These are phyloP conservation scores for Zygosaccharomyces gambellarensis DNA, from an alignment of 805 yeast species.

Conservation along the genomic window DNA sequence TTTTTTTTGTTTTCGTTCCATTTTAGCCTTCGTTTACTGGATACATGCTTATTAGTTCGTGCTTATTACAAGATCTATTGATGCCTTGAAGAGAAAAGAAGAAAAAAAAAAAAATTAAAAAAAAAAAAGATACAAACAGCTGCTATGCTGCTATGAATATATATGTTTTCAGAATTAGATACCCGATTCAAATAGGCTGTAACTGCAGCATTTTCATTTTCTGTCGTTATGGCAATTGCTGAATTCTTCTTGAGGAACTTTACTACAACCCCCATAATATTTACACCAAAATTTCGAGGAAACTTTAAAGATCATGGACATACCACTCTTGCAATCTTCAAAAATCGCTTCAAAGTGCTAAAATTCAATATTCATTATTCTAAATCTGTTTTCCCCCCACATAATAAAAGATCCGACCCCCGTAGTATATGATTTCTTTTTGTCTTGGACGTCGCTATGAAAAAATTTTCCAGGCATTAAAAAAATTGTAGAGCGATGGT, in stretches of 20 bases:
- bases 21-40: background rate
- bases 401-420: background rate
- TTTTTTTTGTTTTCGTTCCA: background rate
- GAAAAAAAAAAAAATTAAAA: background rate
- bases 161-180: conserved; percentile 3
- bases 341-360: background rate
- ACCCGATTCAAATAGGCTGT: conserved; percentile 1
- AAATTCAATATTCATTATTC: background rate
- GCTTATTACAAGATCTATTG: background rate
- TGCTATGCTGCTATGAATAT: conserved; percentile 4
- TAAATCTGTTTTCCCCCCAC: background rate
- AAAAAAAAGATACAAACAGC: background rate
- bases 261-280: background rate
- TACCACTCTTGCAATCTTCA: background rate
- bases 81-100: background rate
- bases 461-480: conserved; percentile 11
- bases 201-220: background rate
- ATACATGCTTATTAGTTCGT: conserved; percentile 3
- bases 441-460: conserved; percentile 11
- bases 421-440: background rate
- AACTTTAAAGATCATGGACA: background rate
- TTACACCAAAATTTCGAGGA: background rate
- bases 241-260: background rate
- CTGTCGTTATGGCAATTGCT: background rate
- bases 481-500: conserved; percentile 1